Evolutionary conservation across 768 basidiomycete genomes (phyloP).

Genomic region (Leccinum ochraceum): DNA sequence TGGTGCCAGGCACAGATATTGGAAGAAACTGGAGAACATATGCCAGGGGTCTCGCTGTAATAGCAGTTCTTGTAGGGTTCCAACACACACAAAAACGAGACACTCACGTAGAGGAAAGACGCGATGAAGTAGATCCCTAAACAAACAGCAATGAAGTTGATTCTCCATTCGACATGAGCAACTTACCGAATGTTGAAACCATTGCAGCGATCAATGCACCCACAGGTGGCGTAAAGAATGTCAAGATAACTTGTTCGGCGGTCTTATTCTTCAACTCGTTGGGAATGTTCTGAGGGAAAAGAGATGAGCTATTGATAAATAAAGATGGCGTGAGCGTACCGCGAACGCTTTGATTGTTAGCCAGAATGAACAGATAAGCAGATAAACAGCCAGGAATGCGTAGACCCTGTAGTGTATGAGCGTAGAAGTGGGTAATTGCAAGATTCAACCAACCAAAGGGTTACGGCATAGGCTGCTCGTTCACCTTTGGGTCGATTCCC

Average conservation of each 20-base stretch:
- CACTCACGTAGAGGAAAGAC: conserved; percentile 81
- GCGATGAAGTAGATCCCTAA: conserved; percentile 78
- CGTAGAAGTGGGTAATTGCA: not conserved
- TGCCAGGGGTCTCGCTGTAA: conserved; percentile 93
- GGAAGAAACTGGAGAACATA: conserved; percentile 92
- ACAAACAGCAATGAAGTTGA: conserved; percentile 10
- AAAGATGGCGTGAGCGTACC: conserved; percentile 39
- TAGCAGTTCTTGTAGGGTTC: conserved; percentile 7
- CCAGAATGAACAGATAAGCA: conserved; percentile 85
- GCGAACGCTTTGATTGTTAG: conserved; percentile 78
- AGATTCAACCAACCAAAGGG: conserved; percentile 57
- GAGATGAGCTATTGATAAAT: conserved; percentile 3
- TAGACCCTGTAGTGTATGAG: conserved; percentile 61
- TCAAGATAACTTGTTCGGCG: conserved; percentile 47
- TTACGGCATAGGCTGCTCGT: conserved; percentile 64
- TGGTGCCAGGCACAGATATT: conserved; percentile 87
- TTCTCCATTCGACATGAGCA: not conserved
- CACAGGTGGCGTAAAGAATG: conserved; percentile 74
- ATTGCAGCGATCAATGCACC: conserved; percentile 85
- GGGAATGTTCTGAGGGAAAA: conserved; percentile 50
- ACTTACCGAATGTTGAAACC: conserved; percentile 80
- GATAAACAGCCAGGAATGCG: conserved; percentile 79
- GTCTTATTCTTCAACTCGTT: conserved; percentile 49
- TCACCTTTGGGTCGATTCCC: conserved; percentile 92
- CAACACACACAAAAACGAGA: not conserved